Evolutionary conservation across 2,329 filamentous ascomycete genomes (phyloP).

Genomic region (Colletotrichum orchidophilum): DNA sequence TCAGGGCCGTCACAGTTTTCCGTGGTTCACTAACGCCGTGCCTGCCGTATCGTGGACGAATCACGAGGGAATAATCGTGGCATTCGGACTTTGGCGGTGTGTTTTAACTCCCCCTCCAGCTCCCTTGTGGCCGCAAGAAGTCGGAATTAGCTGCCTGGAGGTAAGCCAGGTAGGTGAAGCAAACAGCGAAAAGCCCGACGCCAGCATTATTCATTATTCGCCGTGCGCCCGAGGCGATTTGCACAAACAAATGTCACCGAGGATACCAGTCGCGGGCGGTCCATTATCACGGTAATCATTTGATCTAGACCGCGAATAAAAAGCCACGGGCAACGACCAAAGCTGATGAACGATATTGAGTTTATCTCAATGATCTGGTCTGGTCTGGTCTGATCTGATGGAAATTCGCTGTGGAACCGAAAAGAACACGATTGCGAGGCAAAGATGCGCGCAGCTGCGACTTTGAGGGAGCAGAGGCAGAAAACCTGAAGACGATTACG

Average conservation of each 20-base stretch:
- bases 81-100: constrained; percentile 32
- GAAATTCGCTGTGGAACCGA: not conserved
- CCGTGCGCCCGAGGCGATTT: constrained; percentile 4
- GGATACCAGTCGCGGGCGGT: not conserved
- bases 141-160: constrained; percentile 29
- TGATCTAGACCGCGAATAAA: too few species aligned
- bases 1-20: not conserved
- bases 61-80: constrained; percentile 4
- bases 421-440: constrained; percentile 13
- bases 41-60: constrained; percentile 24
- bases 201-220: not conserved
- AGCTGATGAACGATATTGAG: not conserved
- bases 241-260: not conserved
- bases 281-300: not conserved
- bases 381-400: not conserved
- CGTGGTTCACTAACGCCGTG: not conserved
- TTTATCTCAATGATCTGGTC: not conserved
- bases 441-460: not conserved
- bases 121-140: not conserved
- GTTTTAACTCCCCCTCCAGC: constrained; percentile 12
- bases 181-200: constrained; percentile 17
- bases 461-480: not conserved
- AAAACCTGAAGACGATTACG: constrained; percentile 13
- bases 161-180: not conserved
- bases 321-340: too few species aligned